These are phyloP conservation scores for Madurella fahalii DNA, from an alignment of 2,329 filamentous ascomycete species.

Conservation along the genomic window DNA sequence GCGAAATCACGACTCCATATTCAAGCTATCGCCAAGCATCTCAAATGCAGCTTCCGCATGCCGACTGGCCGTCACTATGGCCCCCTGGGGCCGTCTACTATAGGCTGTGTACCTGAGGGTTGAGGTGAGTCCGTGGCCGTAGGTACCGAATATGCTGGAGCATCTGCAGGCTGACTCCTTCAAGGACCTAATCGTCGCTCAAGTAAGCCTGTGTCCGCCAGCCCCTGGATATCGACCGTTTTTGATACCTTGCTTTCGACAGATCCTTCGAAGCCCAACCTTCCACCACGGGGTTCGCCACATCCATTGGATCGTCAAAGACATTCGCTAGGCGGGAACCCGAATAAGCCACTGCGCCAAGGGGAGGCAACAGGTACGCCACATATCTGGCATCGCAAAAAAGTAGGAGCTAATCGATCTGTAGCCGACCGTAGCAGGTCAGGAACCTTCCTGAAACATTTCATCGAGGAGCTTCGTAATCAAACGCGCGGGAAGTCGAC, in stretches of 20 bases:
- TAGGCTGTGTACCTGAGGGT: conserved; percentile 11
- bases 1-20: no score
- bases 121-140: conserved; percentile 6
- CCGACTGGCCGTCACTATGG: background rate
- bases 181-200: conserved; percentile 23
- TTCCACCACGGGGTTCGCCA: conserved; percentile 51
- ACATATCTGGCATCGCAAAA: background rate
- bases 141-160: no score
- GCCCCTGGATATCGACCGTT: background rate
- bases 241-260: background rate
- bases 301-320: conserved; percentile 49
- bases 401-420: no score
- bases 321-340: conserved; percentile 46
- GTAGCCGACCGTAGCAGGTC: conserved; percentile 33
- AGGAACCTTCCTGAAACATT: conserved; percentile 42
- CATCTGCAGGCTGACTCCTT: background rate
- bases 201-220: conserved; percentile 7
- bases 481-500: conserved; percentile 45
- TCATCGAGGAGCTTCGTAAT: conserved; percentile 48
- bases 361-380: conserved; percentile 49
- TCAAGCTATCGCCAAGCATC: no score
- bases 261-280: conserved; percentile 44
- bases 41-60: no score
- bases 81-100: conserved; percentile 14
- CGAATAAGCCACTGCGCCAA: conserved; percentile 46